phyloP scores from a whole-genome alignment of 108 stramenopile genomes.

The Cylindrotheca closterium region DNA sequence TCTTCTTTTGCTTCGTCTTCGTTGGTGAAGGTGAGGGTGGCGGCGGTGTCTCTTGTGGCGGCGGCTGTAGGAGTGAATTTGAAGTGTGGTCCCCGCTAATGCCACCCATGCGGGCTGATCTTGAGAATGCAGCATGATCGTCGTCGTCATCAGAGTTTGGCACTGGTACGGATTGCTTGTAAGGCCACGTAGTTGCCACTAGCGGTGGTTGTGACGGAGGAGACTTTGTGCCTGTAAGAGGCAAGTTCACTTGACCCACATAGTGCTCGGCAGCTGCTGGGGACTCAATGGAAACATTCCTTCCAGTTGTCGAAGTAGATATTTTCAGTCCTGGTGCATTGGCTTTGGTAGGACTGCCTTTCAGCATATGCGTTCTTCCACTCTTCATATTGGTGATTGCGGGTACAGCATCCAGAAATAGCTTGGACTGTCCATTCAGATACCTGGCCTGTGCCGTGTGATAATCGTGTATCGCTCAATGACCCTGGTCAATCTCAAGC shows the following conservation, averaged over 20 bases:
- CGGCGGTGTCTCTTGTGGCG: no score
- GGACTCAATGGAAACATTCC: conserved; percentile 7
- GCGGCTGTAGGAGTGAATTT: no score
- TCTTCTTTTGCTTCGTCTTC: no score
- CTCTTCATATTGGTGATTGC: conserved; percentile 7
- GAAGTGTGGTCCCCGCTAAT: no score
- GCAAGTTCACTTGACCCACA: background rate
- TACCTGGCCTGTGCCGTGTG: conserved; percentile 29
- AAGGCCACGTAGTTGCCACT: no score
- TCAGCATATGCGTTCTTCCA: conserved; percentile 11
- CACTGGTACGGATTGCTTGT: no score
- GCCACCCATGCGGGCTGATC: no score
- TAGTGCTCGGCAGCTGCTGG: background rate
- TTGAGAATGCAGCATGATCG: background rate
- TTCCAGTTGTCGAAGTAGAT: conserved; percentile 19
- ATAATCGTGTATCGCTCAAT: conserved; percentile 28
- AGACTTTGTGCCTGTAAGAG: background rate
- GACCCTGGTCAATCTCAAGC: conserved; percentile 21
- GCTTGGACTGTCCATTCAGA: conserved; percentile 13
- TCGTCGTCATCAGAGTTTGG: background rate
- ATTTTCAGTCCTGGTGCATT: conserved; percentile 10
- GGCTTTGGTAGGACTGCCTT: background rate
- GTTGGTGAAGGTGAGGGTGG: no score
- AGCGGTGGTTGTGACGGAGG: background rate
- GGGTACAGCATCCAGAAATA: conserved; percentile 15